Evolutionary conservation across 768 basidiomycete species (phyloP), one percentile per base, ranked within the genome.

Genomic region (Collybia nuda): DNA sequence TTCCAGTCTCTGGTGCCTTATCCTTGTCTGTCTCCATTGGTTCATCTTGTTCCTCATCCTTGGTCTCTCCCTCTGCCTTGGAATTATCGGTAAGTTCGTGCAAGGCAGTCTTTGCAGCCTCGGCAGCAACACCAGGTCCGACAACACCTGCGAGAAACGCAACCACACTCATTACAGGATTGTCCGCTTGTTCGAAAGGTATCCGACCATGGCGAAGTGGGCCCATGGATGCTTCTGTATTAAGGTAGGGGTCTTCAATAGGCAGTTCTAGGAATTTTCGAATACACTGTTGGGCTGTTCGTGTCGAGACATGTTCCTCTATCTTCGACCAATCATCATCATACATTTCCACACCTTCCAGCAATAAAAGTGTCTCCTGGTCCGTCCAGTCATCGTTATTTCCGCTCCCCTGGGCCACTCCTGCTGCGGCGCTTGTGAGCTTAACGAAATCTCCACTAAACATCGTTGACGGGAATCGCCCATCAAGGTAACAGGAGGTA

Each of bases 281-380:
- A 59, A 99, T 88, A 65, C 97, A 98, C 66, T 97, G 93, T 61
- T 98, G 95, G 19, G 93, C 87, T 2, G 87, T 86, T 39, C 96
- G 78, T 21, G 93, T 90, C 11, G 88, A 90, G 41, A 99, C 94
- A 64, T 98, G 95, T 57, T 93, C 90, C 57, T 95, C 88, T 55
- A 98, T 85, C 43, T 83, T 80, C 18, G 84, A 84, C 96, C 96
- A 99, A 62, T 98, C 96, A 61, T 98, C 96, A 57, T 97, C 93
- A 66, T 86, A 93, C 92, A 99, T 97, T 69, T 99, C 97, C 38
- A 99, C 82, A 14, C 87, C 97, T 66, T 99, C 97, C n/a, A 99
- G 77, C 4, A 99, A 75, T 6, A 90, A 69, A 8, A 99, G 69
- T 17, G 87, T 77, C 67, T 99, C 97, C 64, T 94, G 88, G 63